Base-by-base conservation (phyloP, 352 stramenopile genomes). In the Stramenopiles sp. region DNA sequence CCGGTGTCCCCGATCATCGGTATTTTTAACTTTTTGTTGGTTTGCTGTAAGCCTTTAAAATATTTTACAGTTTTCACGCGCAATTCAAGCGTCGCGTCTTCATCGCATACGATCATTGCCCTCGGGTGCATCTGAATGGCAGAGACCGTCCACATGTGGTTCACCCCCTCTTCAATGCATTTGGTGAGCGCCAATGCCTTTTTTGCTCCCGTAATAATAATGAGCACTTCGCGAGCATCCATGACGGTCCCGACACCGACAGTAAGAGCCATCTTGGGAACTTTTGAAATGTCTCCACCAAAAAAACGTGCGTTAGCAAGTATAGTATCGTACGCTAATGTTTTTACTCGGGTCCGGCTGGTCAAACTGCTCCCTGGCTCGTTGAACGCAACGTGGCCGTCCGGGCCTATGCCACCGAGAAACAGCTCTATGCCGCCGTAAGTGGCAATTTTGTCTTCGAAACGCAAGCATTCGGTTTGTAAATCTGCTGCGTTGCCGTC, bases 311-410 rank as follows among this genome's bases (percentile, higher is more conserved):
- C 90, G 83, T 93, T 93, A 6, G 87, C 87, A 3, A 93, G 80
- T 53, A 93, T 87, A 1, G 88, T 93, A 79, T 93, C 87, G 79
- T 93, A 92, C 30, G 87, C 88, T 77, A 93, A 80, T 32, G 88
- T 93, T 79, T 93, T 93, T 36, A 93, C 85, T 49, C 88, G 85
- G 35, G 88, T 93, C 18, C 84, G 83, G 12, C 86, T 92, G 37
- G 78, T 76, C 43, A 93, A 79, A 4, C 85, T 92, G 34, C 83
- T 90, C 32, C 89, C 89, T 0, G 88, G 87, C 78, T 95, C 88
- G 76, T 95, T 95, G 84, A 95, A 95, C 4, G 88, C 89, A 79
- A 95, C 94, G 82, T 95, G 89, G 32, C 89, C 88, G 78, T 94
- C 88, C n/a, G 87, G 88, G 0, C 89, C 89, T 76, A 95, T 94